phyloP scores from a whole-genome alignment of 306 rosid species.

The Ceratonia siliqua region DNA sequence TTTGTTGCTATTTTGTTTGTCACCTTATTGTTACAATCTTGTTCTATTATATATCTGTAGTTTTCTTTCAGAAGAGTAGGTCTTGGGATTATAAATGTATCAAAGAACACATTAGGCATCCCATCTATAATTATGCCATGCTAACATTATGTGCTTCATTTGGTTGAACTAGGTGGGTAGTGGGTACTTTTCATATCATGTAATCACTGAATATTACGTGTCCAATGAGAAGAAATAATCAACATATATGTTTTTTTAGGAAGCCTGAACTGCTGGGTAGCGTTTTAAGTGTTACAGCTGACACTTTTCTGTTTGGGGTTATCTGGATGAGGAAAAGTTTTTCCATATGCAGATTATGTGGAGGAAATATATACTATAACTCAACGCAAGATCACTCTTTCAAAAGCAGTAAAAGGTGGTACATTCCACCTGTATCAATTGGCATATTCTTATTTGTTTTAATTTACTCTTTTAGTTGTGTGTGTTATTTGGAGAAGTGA shows the following conservation, averaged over 20 bases:
- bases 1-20: background rate
- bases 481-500: conserved; percentile 12
- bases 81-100: background rate
- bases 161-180: background rate
- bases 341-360: background rate
- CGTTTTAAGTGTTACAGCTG: background rate
- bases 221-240: background rate
- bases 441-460: background rate
- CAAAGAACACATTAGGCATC: background rate
- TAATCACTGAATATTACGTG: background rate
- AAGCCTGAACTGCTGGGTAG: background rate
- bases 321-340: background rate
- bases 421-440: background rate
- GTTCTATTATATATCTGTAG: too few species aligned
- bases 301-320: background rate
- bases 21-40: background rate
- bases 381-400: too few species aligned
- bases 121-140: background rate
- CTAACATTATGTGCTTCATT: background rate
- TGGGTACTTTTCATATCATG: background rate
- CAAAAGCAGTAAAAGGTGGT: too few species aligned
- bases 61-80: background rate
- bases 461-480: background rate
- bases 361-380: background rate
- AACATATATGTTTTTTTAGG: background rate